Evolutionary conservation across 352 stramenopile species (phyloP).

Genomic region (Elongisporangium undulatum): DNA sequence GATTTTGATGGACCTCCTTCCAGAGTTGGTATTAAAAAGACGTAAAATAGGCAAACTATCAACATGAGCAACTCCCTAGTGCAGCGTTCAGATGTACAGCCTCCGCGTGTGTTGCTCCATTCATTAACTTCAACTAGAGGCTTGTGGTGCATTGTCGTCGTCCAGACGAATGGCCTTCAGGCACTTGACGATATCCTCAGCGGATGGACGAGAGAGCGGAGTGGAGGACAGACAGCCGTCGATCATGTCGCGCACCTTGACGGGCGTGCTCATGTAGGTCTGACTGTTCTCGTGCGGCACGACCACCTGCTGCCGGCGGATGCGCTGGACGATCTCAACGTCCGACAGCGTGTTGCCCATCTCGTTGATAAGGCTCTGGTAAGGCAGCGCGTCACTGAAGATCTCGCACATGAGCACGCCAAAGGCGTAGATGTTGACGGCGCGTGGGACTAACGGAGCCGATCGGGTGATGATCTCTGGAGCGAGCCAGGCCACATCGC

Average conservation of each 20-base stretch:
- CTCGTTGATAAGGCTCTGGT: slow-evolving; percentile 36
- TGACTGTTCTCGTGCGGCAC: slow-evolving; percentile 37
- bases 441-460: slow-evolving; percentile 36
- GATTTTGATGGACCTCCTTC: neutral
- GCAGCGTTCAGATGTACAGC: neutral
- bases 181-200: neutral
- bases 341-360: slow-evolving; percentile 52
- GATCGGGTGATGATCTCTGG: slow-evolving; percentile 49
- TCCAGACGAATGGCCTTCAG: neutral
- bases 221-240: slow-evolving; percentile 37
- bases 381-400: slow-evolving; percentile 43
- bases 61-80: neutral
- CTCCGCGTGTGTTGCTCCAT: neutral
- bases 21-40: neutral
- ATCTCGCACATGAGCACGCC: slow-evolving; percentile 59
- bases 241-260: slow-evolving; percentile 34
- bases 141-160: neutral
- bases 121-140: neutral
- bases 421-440: slow-evolving; percentile 64
- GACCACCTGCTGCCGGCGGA: slow-evolving; percentile 27
- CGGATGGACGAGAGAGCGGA: neutral
- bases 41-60: neutral
- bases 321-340: slow-evolving; percentile 34
- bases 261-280: slow-evolving; percentile 33
- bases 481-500: slow-evolving; percentile 42